phyloP scores from a whole-genome alignment of 1,284 basidiomycete species.

The Malassezia obtusa region DNA sequence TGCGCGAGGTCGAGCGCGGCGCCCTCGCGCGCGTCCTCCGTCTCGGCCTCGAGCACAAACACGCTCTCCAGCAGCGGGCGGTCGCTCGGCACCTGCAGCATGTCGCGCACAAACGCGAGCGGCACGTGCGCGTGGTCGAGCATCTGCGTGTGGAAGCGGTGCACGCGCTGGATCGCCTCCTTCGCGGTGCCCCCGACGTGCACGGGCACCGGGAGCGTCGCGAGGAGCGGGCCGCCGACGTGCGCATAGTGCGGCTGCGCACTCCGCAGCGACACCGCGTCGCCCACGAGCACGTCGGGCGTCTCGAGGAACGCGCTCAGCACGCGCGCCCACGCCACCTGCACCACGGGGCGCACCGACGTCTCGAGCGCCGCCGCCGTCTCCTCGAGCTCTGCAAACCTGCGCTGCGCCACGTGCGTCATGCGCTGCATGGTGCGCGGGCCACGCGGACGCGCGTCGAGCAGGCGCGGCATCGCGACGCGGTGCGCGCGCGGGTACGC shows the following conservation, averaged over 20 bases:
- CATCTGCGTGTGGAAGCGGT: constrained; percentile 24
- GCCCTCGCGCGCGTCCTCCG: constrained; percentile 2
- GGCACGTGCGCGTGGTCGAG: constrained; percentile 25
- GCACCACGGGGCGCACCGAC: constrained; percentile 44
- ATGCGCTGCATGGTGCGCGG: neutral
- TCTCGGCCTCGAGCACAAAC: constrained; percentile 40
- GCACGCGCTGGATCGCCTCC: constrained; percentile 20
- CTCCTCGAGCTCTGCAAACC: constrained; percentile 23
- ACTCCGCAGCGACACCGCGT: constrained; percentile 35
- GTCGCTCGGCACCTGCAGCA: constrained; percentile 27
- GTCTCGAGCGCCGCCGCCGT: constrained; percentile 26
- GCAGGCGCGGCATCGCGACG: constrained; percentile 20
- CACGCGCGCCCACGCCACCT: constrained; percentile 45
- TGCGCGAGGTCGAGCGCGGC: constrained; percentile 14
- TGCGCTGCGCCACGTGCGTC: neutral
- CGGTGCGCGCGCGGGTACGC: constrained; percentile 19
- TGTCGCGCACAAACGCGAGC: constrained; percentile 25
- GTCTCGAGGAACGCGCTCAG: constrained; percentile 40
- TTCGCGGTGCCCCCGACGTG: constrained; percentile 13
- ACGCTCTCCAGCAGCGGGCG: constrained; percentile 40
- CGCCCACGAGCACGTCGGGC: constrained; percentile 34
- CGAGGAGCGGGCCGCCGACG: constrained; percentile 37
- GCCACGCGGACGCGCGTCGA: neutral
- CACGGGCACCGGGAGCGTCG: constrained; percentile 40
- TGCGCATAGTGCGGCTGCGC: constrained; percentile 23